Conservation (phyloP, 306 rosid genomes). For the Albizia julibrissin region DNA sequence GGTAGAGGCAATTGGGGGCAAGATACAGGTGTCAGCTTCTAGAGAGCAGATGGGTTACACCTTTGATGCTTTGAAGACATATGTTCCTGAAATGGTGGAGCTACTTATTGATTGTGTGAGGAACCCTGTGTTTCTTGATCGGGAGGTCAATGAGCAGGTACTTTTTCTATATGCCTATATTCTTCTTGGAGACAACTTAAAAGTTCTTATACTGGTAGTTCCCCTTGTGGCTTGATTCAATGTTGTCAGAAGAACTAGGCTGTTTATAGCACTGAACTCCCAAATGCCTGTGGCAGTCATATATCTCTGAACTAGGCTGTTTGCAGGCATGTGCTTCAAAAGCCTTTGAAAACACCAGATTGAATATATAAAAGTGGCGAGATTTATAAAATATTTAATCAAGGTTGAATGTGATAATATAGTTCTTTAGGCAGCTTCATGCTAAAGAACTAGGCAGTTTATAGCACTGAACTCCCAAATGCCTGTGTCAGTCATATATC, state of each 20-base stretch:
- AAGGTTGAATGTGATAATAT: not conserved
- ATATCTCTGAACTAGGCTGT: not conserved
- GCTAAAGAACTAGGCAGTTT: constrained; percentile 12
- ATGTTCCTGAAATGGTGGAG: constrained; percentile 93
- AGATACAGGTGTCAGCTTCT: constrained; percentile 77
- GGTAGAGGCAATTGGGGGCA: constrained; percentile 92
- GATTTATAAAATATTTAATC: not conserved
- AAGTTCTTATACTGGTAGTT: constrained; percentile 1
- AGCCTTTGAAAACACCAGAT: not conserved
- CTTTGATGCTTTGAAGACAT: constrained; percentile 77
- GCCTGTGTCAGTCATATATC: not conserved
- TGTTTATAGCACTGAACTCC: not conserved
- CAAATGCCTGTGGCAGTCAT: not conserved
- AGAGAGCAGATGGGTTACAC: constrained; percentile 92
- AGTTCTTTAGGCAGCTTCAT: not conserved
- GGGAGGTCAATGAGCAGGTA: constrained; percentile 97
- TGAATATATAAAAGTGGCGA: not conserved
- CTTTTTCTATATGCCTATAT: not conserved
- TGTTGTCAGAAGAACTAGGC: constrained; percentile 23
- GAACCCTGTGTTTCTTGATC: constrained; percentile 84
- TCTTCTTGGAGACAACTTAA: constrained; percentile 15
- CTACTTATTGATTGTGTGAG: constrained; percentile 75
- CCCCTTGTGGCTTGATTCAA: not conserved
- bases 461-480: not conserved
- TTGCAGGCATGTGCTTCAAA: constrained; percentile 6